phyloP scores from a whole-genome alignment of 140 eudicot genomes.

The Bidens hawaiensis region DNA sequence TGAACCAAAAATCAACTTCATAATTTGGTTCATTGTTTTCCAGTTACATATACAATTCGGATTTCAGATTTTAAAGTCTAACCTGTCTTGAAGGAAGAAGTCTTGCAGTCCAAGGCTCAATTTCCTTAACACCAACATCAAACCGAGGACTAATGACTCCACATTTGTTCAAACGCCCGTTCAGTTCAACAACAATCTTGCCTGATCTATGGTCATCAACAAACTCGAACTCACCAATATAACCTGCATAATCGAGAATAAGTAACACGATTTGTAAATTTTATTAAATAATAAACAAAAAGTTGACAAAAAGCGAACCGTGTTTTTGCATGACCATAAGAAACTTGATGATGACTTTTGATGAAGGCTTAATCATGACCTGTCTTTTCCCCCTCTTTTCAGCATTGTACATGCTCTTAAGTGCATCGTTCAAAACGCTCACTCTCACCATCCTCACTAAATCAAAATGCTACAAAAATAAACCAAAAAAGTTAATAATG shows the following conservation, averaged over 20 bases:
- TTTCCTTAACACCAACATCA: conserved; percentile 28
- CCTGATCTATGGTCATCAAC: conserved; percentile 28
- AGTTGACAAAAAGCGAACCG: conserved; percentile 1
- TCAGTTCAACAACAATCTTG: conserved; percentile 25
- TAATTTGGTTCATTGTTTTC: too few species aligned
- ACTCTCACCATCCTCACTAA: conserved; percentile 25
- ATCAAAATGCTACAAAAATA: neutral
- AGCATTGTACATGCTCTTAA: conserved; percentile 27
- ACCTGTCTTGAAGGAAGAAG: conserved; percentile 33
- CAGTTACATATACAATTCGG: neutral
- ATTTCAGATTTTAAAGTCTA: neutral
- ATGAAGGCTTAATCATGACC: conserved; percentile 29
- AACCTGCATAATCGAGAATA: conserved; percentile 7
- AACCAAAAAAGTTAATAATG: neutral
- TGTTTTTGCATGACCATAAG: conserved; percentile 24
- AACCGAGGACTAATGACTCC: conserved; percentile 30
- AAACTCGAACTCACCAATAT: conserved; percentile 27
- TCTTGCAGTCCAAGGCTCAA: conserved; percentile 27
- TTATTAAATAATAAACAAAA: neutral
- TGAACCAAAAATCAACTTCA: too few species aligned
- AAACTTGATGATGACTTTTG: conserved; percentile 28
- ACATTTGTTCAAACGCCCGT: conserved; percentile 30
- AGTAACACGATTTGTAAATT: neutral
- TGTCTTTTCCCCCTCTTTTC: conserved; percentile 27
- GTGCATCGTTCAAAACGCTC: conserved; percentile 20